Conservation (phyloP, 257 asterid species). For the Solanum pimpinellifolium region DNA sequence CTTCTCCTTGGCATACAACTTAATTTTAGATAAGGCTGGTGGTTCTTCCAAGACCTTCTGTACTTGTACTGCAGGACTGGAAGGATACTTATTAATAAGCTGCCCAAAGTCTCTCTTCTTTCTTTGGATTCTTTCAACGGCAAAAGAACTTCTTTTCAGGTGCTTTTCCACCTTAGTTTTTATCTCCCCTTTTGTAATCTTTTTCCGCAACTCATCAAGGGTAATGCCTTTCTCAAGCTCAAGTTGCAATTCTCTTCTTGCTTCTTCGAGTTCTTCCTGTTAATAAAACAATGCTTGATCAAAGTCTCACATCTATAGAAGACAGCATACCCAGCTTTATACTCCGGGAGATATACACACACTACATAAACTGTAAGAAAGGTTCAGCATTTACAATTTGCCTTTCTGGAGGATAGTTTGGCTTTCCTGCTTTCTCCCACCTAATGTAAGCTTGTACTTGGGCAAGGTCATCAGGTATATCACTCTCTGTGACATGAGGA, state of each 20-base stretch:
- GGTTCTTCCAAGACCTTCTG: constrained; percentile 33
- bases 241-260: constrained; percentile 68
- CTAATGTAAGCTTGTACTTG: constrained; percentile 68
- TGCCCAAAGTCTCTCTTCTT: constrained; percentile 67
- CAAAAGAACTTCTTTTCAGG: constrained; percentile 16
- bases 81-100: constrained; percentile 44
- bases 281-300: constrained; percentile 7
- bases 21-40: constrained; percentile 40
- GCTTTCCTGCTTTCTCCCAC: constrained; percentile 95
- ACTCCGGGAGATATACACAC: background rate
- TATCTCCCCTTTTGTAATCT: constrained; percentile 56
- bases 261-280: constrained; percentile 89
- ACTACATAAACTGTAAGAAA: background rate
- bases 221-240: constrained; percentile 68
- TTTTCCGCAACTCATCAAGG: constrained; percentile 46
- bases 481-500: constrained; percentile 34
- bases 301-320: background rate
- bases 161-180: constrained; percentile 54
- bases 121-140: constrained; percentile 57
- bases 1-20: constrained; percentile 34
- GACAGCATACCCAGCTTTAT: background rate
- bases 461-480: constrained; percentile 62
- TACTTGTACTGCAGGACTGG: constrained; percentile 17
- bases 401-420: constrained; percentile 61
- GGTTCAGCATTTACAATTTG: constrained; percentile 50